Evolutionary conservation across 108 stramenopile species (phyloP), one percentile per base, ranked within the genome.

Genomic region (Skeletonema potamos): DNA sequence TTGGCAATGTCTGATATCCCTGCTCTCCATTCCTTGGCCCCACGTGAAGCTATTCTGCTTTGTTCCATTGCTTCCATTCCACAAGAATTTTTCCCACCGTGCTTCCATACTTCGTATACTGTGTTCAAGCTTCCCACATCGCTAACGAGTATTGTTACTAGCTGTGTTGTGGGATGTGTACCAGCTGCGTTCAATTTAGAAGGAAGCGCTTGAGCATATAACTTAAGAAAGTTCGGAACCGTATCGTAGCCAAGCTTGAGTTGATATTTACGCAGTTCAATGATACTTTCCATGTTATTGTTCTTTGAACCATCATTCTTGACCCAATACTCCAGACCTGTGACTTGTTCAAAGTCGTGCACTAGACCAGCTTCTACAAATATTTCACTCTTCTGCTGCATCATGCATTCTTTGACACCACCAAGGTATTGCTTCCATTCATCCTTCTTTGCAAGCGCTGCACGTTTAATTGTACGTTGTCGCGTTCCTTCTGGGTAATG

Each of bases 101-200:
- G 90, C 33, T 85, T 82, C 90, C 90, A 92, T 39, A 92, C 69
- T 62, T 92, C 88, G 59, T 85, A 84, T 1, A 87, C 87, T 46
- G 87, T 86, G 65, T 92, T 92, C 60, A 92, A 64, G 15, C 62
- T 44, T 24, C 88, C 87, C 8, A 88, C 76, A 66, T 92, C 88
- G 22, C 66, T 76, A 46, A 85, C 77, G 17, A 92, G 54, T 2
- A 92, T 30, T 32, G 88, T 86, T 1, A 84, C 65, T 20, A 92
- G 59, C 24, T 72, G 54, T 10, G 90, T 88, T 1, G 79, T 76
- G 1, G 87, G 85, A 76, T 91, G 84, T 20, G 82, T 86, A 2
- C 82, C 82, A 10, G 18, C 33, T 13, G 85, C 83, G 0, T 58
- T 46, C 27, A 87, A 74, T 77, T 91, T 92, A 22, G 82, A 86